A percentile compares a stretch with the other conserved stretches of the same genome.
Conservation (phyloP, 1,139 yeast genomes). For the Pichia sorboxylosa region DNA sequence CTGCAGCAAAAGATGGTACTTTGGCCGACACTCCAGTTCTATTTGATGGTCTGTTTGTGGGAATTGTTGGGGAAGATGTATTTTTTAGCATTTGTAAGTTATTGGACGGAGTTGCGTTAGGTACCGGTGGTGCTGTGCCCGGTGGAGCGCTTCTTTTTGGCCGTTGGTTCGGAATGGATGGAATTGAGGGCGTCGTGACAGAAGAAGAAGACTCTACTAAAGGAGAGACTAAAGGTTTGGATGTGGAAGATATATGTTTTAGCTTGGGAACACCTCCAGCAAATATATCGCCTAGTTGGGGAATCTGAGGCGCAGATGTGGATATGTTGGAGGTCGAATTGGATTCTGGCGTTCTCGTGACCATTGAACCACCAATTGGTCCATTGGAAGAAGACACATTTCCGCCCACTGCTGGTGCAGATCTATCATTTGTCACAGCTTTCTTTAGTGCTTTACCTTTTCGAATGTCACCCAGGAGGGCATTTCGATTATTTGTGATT, state of each 20-base stretch:
- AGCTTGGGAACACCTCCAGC: constrained; percentile 84
- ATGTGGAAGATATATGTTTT: constrained; percentile 42
- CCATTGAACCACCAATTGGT: background rate
- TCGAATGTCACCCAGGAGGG: constrained; percentile 75
- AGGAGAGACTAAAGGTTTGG: constrained; percentile 22
- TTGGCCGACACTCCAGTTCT: constrained; percentile 11
- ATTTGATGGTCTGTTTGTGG: constrained; percentile 26
- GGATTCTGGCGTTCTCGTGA: constrained; percentile 6
- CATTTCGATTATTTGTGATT: constrained; percentile 50
- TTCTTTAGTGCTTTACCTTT: constrained; percentile 69
- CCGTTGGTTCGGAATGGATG: constrained; percentile 9
- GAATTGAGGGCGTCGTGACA: constrained; percentile 18
- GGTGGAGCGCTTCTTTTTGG: constrained; percentile 6
- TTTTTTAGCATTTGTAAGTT: background rate
- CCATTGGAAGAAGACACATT: constrained; percentile 13
- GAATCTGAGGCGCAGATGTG: constrained; percentile 21
- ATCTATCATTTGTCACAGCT: constrained; percentile 62
- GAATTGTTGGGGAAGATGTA: constrained; percentile 20
- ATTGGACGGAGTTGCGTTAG: constrained; percentile 2
- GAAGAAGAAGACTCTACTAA: constrained; percentile 14
- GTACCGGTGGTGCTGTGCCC: constrained; percentile 9
- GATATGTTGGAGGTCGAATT: constrained; percentile 13
- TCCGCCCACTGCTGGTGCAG: constrained; percentile 41
- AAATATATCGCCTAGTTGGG: constrained; percentile 67
- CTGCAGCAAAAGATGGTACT: constrained; percentile 40